A percentile compares a stretch with the other conserved stretches of the same genome.
Evolutionary conservation across 208 protist species (phyloP).

Genomic region (Naegleria lovaniensis): DNA sequence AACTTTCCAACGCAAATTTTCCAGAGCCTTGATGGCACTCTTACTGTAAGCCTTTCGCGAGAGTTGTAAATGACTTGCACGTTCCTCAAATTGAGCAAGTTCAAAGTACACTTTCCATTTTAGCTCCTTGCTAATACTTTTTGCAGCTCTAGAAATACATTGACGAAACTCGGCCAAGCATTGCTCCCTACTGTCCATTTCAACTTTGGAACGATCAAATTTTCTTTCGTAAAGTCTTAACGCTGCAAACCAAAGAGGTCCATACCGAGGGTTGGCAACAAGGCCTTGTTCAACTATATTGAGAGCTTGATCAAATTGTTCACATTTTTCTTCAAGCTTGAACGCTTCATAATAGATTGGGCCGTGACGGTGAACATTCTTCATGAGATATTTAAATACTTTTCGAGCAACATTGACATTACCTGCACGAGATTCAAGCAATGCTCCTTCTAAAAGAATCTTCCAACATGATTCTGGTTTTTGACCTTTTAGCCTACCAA

Average conservation of each 20-base stretch:
- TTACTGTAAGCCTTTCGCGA: conserved; percentile 48
- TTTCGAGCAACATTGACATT: conserved; percentile 51
- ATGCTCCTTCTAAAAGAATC: conserved; percentile 61
- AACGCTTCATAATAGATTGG: conserved; percentile 66
- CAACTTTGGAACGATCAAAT: not conserved
- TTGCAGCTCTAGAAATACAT: conserved; percentile 25
- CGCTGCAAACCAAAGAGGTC: conserved; percentile 62
- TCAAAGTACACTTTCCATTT: conserved; percentile 76
- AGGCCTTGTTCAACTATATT: conserved; percentile 53
- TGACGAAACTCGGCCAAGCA: conserved; percentile 14
- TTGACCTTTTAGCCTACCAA: conserved; percentile 30
- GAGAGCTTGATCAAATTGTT: conserved; percentile 50
- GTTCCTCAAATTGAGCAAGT: conserved; percentile 61
- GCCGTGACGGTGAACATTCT: conserved; percentile 56
- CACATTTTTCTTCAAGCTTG: conserved; percentile 55
- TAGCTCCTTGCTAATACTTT: conserved; percentile 51
- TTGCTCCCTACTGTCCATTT: not conserved
- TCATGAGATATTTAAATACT: conserved; percentile 55
- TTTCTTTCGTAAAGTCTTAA: conserved; percentile 55
- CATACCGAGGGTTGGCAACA: conserved; percentile 53
- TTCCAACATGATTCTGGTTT: conserved; percentile 57
- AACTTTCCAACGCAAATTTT: conserved; percentile 69
- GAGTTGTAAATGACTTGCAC: conserved; percentile 44
- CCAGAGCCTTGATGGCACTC: conserved; percentile 44
- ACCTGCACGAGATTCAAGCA: conserved; percentile 59